These are phyloP conservation scores for Ustilaginoidea virens DNA, from an alignment of 2,329 filamentous ascomycete species.

Conservation along the genomic window DNA sequence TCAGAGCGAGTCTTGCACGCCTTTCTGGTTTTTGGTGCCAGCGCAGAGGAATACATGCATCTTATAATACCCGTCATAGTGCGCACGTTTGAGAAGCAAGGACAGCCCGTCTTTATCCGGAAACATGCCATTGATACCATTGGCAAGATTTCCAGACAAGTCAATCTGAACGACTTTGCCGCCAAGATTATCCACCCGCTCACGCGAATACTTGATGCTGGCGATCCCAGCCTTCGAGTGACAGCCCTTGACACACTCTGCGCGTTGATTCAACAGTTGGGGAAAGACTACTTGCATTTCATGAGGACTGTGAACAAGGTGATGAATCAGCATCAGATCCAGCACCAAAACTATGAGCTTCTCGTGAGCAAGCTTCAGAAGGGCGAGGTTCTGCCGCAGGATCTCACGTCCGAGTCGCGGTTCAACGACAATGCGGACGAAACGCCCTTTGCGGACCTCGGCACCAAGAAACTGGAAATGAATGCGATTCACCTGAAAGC, in stretches of 20 bases:
- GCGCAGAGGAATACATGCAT: slow-evolving; percentile 98
- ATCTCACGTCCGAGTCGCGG: slow-evolving; percentile 72
- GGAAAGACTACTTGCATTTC: slow-evolving; percentile 89
- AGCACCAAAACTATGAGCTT: slow-evolving; percentile 82
- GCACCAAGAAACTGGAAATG: slow-evolving; percentile 87
- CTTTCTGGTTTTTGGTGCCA: slow-evolving; percentile 89
- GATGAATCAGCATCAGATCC: slow-evolving; percentile 63
- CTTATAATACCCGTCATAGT: slow-evolving; percentile 94
- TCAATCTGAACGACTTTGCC: slow-evolving; percentile 94
- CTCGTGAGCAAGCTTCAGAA: slow-evolving; percentile 88
- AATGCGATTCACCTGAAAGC: slow-evolving; percentile 95
- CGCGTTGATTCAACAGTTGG: slow-evolving; percentile 87
- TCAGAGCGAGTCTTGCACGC: slow-evolving; percentile 88
- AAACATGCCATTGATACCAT: slow-evolving; percentile 90
- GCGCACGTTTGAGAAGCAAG: slow-evolving; percentile 78
- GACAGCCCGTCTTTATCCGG: slow-evolving; percentile 63
- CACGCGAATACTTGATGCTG: slow-evolving; percentile 61
- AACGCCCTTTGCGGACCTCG: slow-evolving; percentile 64
- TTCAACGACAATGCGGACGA: slow-evolving; percentile 71
- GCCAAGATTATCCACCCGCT: slow-evolving; percentile 93
- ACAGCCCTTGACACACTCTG: slow-evolving; percentile 88
- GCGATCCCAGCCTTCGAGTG: slow-evolving; percentile 57
- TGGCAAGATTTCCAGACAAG: slow-evolving; percentile 83
- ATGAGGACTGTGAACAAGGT: slow-evolving; percentile 86
- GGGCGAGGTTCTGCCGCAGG: slow-evolving; percentile 86